phyloP scores from a whole-genome alignment of 768 basidiomycete species.

The Zangia roseola region DNA sequence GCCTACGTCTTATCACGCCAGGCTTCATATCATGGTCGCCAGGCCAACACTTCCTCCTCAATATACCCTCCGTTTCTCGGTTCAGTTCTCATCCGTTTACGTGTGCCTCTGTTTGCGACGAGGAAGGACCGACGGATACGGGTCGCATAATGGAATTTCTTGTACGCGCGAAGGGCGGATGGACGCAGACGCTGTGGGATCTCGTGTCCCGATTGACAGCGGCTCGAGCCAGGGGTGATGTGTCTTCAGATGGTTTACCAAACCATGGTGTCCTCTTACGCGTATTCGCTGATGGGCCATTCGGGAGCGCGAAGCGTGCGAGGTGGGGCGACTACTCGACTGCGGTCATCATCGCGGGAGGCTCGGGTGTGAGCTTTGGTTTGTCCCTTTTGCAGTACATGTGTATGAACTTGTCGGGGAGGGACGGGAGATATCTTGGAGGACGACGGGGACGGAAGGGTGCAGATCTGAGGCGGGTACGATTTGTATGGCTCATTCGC shows the following conservation, averaged over 20 bases:
- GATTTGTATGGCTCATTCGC: slow-evolving; percentile 76
- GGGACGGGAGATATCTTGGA: slow-evolving; percentile 50
- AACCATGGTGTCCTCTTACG: slow-evolving; percentile 50
- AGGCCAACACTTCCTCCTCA: slow-evolving; percentile 76
- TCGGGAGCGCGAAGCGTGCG: slow-evolving; percentile 60
- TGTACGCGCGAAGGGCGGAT: slow-evolving; percentile 67
- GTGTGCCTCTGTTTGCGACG: slow-evolving; percentile 57
- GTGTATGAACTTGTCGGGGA: slow-evolving; percentile 54
- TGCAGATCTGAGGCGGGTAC: slow-evolving; percentile 50
- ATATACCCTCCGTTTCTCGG: slow-evolving; percentile 59
- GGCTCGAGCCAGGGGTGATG: slow-evolving; percentile 33
- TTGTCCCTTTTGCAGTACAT: slow-evolving; percentile 63
- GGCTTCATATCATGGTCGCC: slow-evolving; percentile 64
- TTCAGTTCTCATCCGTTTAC: slow-evolving; percentile 76
- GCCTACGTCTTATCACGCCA: slow-evolving; percentile 61
- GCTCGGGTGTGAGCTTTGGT: slow-evolving; percentile 75
- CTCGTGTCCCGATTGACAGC: slow-evolving; percentile 40
- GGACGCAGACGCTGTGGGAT: slow-evolving; percentile 67
- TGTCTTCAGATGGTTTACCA: slow-evolving; percentile 29
- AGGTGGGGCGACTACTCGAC: slow-evolving; percentile 60
- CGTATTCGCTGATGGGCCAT: slow-evolving; percentile 65
- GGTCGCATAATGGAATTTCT: slow-evolving; percentile 62
- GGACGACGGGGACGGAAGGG: slow-evolving; percentile 40
- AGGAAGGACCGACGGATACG: slow-evolving; percentile 40
- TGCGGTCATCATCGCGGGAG: slow-evolving; percentile 64